phyloP scores from a whole-genome alignment of 2,329 filamentous ascomycete genomes.

The Rutstroemia sp. region DNA sequence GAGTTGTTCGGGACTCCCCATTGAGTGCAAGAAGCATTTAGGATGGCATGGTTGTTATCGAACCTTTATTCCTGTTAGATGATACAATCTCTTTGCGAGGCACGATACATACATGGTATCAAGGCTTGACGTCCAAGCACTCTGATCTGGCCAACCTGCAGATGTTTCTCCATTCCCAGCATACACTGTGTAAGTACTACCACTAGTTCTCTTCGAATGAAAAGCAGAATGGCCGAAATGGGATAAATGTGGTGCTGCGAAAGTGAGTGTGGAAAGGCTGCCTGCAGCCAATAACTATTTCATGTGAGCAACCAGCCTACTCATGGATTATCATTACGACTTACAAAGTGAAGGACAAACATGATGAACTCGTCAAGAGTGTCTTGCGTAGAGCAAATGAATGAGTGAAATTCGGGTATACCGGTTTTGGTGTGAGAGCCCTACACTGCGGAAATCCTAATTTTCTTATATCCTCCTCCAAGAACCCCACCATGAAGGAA shows the following conservation, averaged over 20 bases:
- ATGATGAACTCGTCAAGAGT: conserved; percentile 10
- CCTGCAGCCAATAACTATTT: conserved; percentile 15
- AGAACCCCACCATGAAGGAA: neutral
- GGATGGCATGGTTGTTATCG: neutral
- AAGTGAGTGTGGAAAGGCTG: conserved; percentile 16
- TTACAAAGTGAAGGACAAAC: conserved; percentile 14
- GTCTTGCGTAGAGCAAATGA: neutral
- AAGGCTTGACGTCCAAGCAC: conserved; percentile 11
- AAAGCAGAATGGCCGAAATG: neutral
- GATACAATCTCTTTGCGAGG: neutral
- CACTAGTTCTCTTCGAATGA: conserved; percentile 5
- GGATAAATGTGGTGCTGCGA: conserved; percentile 9
- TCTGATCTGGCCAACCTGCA: conserved; percentile 13
- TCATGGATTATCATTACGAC: neutral
- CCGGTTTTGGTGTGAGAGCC: neutral
- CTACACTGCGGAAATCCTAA: neutral
- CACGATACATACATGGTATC: conserved; percentile 11
- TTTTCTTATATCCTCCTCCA: neutral
- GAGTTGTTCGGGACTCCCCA: conserved; percentile 5
- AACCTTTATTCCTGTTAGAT: conserved; percentile 2
- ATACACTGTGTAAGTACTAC: conserved; percentile 9
- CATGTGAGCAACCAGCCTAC: neutral
- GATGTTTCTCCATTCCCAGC: conserved; percentile 5
- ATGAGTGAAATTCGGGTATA: neutral
- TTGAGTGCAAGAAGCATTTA: conserved; percentile 7